Evolutionary conservation across 164 flowering plant genomes (phyloP), one percentile per base, ranked within the genome.

Genomic region (Liquidambar formosana): DNA sequence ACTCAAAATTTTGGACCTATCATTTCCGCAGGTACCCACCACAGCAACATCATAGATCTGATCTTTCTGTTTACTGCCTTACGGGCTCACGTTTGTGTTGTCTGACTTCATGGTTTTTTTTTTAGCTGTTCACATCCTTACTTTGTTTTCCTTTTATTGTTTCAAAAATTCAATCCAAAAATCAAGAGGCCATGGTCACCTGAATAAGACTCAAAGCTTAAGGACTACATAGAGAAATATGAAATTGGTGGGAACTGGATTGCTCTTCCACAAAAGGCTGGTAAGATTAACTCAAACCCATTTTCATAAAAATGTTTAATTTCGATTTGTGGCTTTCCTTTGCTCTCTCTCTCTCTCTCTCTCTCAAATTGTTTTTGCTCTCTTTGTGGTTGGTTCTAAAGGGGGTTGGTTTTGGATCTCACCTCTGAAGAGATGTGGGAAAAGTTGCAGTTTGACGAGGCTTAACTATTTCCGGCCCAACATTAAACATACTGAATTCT

Each of bases 391-490:
- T 23, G 21, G 26, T 41, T 52, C 27, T 21, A 25, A 15, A 47
- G 38, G 45, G 48, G 12, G 56, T 57, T 68, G 47, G 41, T 61
- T 49, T 46, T 66, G 59, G 52, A 25, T 60, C 26, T 45, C 67
- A 90, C 92, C 89, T 60, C 69, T 90, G 63, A 86, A 77, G 80
- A 90, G 95, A 78, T 90, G 94, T 76, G 94, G 94, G 28, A 89
- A 89, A 78, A 89, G 94, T 71, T 89, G 94, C 81, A 87, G 94
- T 74, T 70, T 89, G 70, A 85, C 91, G 72, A 87, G 94, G 94
- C 89, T 89, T 9, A 89, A 89, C 76, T 89, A 89, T 76, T 78
- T 90, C 2, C 79, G 95, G 77, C 95, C 95, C 9, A 88, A 90
- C 74, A 83, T 90, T 14, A 90, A 86, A 52, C 95, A 90, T 83